Percentiles rank a stretch among this genome's conserved stretches.
These are phyloP conservation scores for Aspergillus steynii DNA, from an alignment of 495 filamentous ascomycete species.

Conservation along the genomic window DNA sequence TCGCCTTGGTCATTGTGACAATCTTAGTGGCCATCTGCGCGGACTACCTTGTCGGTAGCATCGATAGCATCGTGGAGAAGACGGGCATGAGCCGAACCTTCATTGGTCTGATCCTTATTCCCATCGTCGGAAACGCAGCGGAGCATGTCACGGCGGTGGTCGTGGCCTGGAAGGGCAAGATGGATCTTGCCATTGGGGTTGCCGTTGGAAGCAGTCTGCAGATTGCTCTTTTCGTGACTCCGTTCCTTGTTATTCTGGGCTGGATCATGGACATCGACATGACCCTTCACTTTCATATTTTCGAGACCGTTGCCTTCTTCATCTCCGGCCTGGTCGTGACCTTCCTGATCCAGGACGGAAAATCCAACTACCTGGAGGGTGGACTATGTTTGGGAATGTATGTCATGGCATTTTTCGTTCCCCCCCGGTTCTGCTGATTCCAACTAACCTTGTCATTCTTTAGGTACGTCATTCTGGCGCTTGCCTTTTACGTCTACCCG, in stretches of 20 bases:
- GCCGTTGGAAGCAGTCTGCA: constrained; percentile 93
- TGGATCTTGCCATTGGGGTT: constrained; percentile 94
- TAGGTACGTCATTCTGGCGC: constrained; percentile 78
- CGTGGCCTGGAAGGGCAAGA: constrained; percentile 92
- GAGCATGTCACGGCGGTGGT: constrained; percentile 96
- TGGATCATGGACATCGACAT: constrained; percentile 85
- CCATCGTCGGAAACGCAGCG: constrained; percentile 96
- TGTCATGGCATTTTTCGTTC: constrained; percentile 24
- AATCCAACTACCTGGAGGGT: constrained; percentile 93
- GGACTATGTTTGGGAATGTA: constrained; percentile 82
- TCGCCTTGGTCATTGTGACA: constrained; percentile 75
- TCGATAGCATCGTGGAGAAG: constrained; percentile 81
- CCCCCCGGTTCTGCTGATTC: constrained; percentile 5
- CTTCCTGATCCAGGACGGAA: constrained; percentile 90
- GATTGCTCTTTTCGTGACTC: constrained; percentile 91
- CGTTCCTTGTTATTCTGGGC: constrained; percentile 85
- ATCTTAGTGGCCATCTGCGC: constrained; percentile 86
- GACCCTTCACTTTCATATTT: constrained; percentile 88
- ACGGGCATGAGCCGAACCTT: constrained; percentile 93
- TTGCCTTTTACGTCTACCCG: constrained; percentile 89
- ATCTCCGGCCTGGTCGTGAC: constrained; percentile 87
- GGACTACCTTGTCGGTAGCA: constrained; percentile 90
- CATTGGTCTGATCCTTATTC: constrained; percentile 91
- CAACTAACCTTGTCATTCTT: constrained; percentile 8
- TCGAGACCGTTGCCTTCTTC: constrained; percentile 94